Percentiles rank a stretch among this genome's conserved stretches.
Conservation (phyloP, 192 early-diverging fungal species). For the Backusella liffmaniae region DNA sequence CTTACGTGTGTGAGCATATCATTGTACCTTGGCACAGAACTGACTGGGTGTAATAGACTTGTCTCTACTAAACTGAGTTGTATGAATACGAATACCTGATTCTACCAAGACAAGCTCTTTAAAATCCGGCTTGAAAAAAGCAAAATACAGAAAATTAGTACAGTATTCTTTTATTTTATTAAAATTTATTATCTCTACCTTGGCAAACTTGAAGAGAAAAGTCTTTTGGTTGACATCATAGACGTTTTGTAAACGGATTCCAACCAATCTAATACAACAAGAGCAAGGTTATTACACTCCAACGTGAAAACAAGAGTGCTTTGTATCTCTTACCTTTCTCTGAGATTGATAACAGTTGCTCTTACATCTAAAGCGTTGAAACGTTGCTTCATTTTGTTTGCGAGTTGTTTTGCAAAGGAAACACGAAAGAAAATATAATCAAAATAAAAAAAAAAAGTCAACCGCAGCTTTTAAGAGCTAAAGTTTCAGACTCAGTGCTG, state of each 20-base stretch:
- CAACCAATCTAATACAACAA: conserved; percentile 56
- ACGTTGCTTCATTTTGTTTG: conserved; percentile 72
- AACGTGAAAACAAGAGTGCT: background rate
- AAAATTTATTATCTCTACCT: conserved; percentile 33
- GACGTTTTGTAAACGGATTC: conserved; percentile 90
- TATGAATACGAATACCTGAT: conserved; percentile 91
- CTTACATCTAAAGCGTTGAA: conserved; percentile 90
- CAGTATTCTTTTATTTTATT: background rate
- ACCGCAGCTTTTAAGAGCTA: background rate
- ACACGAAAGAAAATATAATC: background rate
- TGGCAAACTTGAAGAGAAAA: conserved; percentile 90
- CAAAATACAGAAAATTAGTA: background rate
- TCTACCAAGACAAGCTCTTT: conserved; percentile 91
- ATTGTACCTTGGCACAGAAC: conserved; percentile 79
- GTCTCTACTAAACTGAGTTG: conserved; percentile 85
- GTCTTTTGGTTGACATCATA: conserved; percentile 92
- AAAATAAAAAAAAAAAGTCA: background rate
- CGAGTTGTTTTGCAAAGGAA: background rate
- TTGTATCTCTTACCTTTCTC: conserved; percentile 46
- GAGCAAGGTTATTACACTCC: background rate
- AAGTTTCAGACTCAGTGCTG: background rate
- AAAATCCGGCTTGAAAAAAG: conserved; percentile 58
- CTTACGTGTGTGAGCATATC: background rate
- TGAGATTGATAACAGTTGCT: conserved; percentile 74
- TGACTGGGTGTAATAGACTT: conserved; percentile 81